Evolutionary conservation across 306 rosid species (phyloP).

Genomic region (Glycine tomentella): DNA sequence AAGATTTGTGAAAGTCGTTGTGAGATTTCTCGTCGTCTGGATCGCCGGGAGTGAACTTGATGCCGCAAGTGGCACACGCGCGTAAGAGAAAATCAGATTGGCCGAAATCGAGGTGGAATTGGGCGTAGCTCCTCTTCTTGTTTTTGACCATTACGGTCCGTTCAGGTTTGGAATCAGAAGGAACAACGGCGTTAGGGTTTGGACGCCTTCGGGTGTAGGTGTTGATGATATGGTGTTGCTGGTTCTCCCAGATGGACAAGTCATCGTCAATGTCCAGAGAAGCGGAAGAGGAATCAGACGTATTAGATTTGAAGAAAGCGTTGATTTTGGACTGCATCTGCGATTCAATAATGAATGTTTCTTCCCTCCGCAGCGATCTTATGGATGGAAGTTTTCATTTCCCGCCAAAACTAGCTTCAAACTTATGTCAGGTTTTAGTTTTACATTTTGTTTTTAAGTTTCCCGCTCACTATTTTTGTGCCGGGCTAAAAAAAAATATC

Average conservation of each 20-base stretch:
- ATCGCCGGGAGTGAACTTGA: constrained; percentile 74
- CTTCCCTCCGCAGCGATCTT: not conserved
- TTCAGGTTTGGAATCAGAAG: constrained; percentile 3
- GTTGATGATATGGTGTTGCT: constrained; percentile 52
- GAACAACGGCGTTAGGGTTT: constrained; percentile 28
- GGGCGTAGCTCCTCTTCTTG: constrained; percentile 87
- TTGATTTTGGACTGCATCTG: constrained; percentile 75
- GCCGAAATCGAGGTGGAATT: constrained; percentile 79
- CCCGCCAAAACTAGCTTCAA: constrained; percentile 34
- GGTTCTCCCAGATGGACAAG: constrained; percentile 70
- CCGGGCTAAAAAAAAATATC: not conserved
- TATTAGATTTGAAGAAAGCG: constrained; percentile 64
- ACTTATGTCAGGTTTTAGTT: no score
- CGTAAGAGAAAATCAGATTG: constrained; percentile 77
- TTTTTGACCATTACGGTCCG: constrained; percentile 54
- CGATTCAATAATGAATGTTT: constrained; percentile 25
- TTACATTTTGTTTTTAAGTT: not conserved
- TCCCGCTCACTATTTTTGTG: not conserved
- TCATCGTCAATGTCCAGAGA: constrained; percentile 11
- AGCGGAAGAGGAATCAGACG: not conserved
- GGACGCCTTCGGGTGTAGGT: constrained; percentile 58
- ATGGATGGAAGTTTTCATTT: not conserved
- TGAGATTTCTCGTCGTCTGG: constrained; percentile 74
- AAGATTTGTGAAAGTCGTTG: constrained; percentile 68
- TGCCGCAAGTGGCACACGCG: constrained; percentile 66